Evolutionary conservation across 2,329 filamentous ascomycete genomes (phyloP).

Genomic region (Emergomyces orientalis): DNA sequence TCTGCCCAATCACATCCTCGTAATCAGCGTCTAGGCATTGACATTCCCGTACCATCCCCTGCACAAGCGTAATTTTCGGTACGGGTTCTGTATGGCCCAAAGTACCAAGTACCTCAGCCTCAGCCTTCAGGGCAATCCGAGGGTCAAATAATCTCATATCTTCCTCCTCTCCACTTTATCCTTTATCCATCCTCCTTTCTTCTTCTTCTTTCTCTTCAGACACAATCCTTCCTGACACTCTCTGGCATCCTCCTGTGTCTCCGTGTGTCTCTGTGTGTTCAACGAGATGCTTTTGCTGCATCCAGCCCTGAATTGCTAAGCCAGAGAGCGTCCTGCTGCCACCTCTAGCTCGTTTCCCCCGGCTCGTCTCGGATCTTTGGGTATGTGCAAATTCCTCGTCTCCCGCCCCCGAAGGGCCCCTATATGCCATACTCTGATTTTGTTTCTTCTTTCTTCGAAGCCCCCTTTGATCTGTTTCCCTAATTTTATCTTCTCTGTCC

Average conservation of each 20-base stretch:
- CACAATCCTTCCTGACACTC: neutral
- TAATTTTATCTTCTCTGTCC: neutral
- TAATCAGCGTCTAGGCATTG: neutral
- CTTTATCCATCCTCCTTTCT: too few species aligned
- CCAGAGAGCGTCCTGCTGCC: neutral
- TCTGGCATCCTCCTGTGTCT: neutral
- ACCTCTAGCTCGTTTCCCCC: neutral
- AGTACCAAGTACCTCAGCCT: too few species aligned
- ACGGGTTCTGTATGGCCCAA: neutral
- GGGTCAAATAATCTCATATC: too few species aligned
- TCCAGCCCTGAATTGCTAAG: neutral
- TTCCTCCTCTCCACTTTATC: too few species aligned
- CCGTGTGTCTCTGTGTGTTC: neutral
- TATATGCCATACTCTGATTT: too few species aligned
- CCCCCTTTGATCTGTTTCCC: neutral
- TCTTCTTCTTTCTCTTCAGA: neutral
- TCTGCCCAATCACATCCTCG: neutral
- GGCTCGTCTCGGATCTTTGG: conserved; percentile 1
- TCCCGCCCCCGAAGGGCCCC: too few species aligned
- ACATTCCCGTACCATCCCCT: neutral
- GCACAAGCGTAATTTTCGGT: neutral
- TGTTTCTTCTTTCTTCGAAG: neutral
- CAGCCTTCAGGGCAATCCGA: too few species aligned
- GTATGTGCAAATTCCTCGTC: neutral
- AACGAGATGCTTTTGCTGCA: neutral